A percentile compares a stretch with the other conserved stretches of the same genome.
phyloP scores from a whole-genome alignment of 257 asterid species.

The Solanum sejunctum region DNA sequence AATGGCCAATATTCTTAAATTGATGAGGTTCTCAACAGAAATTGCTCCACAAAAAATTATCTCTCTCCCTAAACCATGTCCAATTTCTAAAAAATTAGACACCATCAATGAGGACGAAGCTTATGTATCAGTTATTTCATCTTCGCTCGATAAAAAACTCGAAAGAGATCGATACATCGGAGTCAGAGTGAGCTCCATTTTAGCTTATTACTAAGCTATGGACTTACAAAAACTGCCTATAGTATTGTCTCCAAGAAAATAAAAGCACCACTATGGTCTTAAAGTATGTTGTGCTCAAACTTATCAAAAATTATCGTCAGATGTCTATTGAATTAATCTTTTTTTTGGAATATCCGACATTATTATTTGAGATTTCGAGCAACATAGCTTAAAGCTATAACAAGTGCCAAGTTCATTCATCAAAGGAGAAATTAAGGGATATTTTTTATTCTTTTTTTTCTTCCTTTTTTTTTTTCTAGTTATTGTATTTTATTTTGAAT shows the following conservation, averaged over 20 bases:
- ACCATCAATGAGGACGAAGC: conserved; percentile 56
- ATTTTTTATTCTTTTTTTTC: not conserved
- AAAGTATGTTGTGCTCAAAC: rapidly evolving
- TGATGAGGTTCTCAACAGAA: conserved; percentile 35
- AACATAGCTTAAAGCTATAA: not conserved
- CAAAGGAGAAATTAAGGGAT: not conserved
- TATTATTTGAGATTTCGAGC: not conserved
- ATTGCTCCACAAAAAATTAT: conserved; percentile 44
- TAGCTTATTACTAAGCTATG: not conserved
- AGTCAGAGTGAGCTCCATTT: not conserved
- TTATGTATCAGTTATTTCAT: conserved; percentile 16
- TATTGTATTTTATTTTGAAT: not conserved
- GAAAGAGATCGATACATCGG: conserved; percentile 6
- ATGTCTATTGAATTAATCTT: not conserved
- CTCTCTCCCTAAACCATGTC: conserved; percentile 25
- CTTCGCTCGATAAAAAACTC: not conserved
- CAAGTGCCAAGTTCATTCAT: not conserved
- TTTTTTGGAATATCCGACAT: not conserved
- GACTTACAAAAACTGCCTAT: not conserved
- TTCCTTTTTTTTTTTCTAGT: not conserved
- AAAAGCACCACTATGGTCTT: not conserved
- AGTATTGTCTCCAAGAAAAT: not conserved
- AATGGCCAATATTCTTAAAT: conserved; percentile 28
- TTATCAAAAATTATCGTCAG: not conserved
- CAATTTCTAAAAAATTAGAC: conserved; percentile 26